Conservation (phyloP, 768 basidiomycete species). For the Stropharia rugosoannulata region DNA sequence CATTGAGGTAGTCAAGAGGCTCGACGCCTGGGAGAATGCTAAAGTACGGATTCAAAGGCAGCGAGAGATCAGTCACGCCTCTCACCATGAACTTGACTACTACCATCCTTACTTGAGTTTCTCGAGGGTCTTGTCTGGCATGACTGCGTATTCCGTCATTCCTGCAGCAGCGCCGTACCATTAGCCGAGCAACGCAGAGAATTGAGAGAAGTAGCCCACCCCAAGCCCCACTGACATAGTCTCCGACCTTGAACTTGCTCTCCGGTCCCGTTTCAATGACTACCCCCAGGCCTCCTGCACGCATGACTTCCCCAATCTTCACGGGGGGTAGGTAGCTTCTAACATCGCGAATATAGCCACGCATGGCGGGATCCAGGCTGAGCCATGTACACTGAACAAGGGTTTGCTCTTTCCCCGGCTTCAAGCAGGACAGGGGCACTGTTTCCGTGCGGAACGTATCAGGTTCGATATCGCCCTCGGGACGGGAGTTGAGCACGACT, state of each 20-base stretch:
- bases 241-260: conserved; percentile 61
- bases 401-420: conserved; percentile 51
- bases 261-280: conserved; percentile 58
- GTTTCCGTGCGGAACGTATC: conserved; percentile 71
- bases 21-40: conserved; percentile 61
- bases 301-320: conserved; percentile 78
- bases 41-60: neutral
- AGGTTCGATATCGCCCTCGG: conserved; percentile 62
- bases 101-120: conserved; percentile 52
- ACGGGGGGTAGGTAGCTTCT: conserved; percentile 75
- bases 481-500: conserved; percentile 77
- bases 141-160: conserved; percentile 74
- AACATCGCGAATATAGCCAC: conserved; percentile 73
- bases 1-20: conserved; percentile 77
- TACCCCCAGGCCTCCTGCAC: conserved; percentile 63
- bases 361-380: conserved; percentile 87
- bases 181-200: neutral
- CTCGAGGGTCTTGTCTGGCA: conserved; percentile 49
- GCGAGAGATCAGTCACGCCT: neutral
- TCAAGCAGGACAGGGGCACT: conserved; percentile 48
- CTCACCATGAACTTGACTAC: neutral
- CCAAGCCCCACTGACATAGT: conserved; percentile 59
- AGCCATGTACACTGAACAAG: conserved; percentile 81
- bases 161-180: conserved; percentile 37
- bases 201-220: conserved; percentile 44